phyloP scores from a whole-genome alignment of 2,329 filamentous ascomycete species.

The Botrytis hyacinthi region DNA sequence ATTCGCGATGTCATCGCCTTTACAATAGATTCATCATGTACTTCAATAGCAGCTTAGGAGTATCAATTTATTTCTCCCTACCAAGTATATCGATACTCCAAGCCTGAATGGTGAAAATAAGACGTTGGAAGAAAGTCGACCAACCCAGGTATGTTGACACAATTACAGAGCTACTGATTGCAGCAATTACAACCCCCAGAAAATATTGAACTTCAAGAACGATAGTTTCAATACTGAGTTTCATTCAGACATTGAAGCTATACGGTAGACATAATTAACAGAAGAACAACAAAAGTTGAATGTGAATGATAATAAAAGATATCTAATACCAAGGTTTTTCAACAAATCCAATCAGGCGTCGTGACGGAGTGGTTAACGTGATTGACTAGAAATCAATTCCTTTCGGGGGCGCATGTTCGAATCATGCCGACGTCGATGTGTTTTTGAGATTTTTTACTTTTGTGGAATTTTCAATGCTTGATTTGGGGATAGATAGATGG shows the following conservation, averaged over 20 bases:
- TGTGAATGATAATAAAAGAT: neutral
- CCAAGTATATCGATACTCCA: neutral
- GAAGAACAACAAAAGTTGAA: neutral
- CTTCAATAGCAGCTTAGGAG: neutral
- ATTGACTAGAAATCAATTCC: slow-evolving; percentile 14
- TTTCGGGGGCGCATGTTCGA: too few relatives aligned
- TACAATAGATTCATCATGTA: neutral
- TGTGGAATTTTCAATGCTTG: neutral
- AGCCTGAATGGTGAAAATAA: neutral
- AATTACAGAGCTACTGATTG: neutral
- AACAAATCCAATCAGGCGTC: neutral
- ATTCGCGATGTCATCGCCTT: neutral
- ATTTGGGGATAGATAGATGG: neutral
- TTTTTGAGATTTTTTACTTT: neutral
- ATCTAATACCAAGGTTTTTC: too few relatives aligned
- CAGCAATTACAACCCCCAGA: neutral
- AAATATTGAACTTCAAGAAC: neutral
- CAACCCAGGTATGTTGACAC: neutral
- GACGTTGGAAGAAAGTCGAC: neutral
- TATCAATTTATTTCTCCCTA: neutral
- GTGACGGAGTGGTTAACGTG: slow-evolving; percentile 13
- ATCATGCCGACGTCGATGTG: neutral
- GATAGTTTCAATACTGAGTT: neutral
- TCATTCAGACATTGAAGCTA: neutral
- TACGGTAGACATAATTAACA: neutral